Evolutionary conservation across 306 rosid species (phyloP).

Genomic region (Dicorynia guianensis): DNA sequence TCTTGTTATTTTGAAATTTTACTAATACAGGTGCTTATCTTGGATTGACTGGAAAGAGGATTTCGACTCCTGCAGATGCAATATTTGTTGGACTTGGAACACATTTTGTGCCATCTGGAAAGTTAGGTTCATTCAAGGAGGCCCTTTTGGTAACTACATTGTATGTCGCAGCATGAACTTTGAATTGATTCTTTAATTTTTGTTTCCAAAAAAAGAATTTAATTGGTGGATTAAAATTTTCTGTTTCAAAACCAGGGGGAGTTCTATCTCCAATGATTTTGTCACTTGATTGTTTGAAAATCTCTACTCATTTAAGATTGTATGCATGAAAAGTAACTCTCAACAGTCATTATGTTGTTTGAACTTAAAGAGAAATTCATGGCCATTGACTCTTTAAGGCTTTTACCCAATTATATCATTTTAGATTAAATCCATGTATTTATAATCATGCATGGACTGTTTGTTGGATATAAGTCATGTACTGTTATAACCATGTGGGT

Average conservation of each 20-base stretch:
- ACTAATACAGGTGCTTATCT: slow-evolving; percentile 82
- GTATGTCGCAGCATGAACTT: slow-evolving; percentile 58
- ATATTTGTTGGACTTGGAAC: slow-evolving; percentile 90
- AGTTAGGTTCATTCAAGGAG: slow-evolving; percentile 79
- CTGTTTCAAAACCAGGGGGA: background rate
- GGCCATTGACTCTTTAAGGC: background rate
- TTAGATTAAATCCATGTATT: slow-evolving; percentile 11
- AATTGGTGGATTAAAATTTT: background rate
- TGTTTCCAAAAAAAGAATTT: background rate
- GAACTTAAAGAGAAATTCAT: background rate
- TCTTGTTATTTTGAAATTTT: slow-evolving; percentile 20
- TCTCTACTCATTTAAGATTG: background rate
- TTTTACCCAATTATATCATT: background rate
- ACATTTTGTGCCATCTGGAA: slow-evolving; percentile 91
- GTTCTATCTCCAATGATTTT: background rate
- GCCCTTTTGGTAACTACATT: slow-evolving; percentile 79
- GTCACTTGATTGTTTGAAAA: background rate
- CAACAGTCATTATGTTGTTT: background rate
- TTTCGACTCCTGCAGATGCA: slow-evolving; percentile 87
- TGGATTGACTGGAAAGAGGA: slow-evolving; percentile 95
- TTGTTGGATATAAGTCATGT: slow-evolving; percentile 25
- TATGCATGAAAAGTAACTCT: background rate
- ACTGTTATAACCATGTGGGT: background rate
- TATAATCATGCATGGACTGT: background rate
- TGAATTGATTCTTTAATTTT: background rate